Conservation (phyloP, 192 early-diverging fungal species). For the Coemansia furcata region DNA sequence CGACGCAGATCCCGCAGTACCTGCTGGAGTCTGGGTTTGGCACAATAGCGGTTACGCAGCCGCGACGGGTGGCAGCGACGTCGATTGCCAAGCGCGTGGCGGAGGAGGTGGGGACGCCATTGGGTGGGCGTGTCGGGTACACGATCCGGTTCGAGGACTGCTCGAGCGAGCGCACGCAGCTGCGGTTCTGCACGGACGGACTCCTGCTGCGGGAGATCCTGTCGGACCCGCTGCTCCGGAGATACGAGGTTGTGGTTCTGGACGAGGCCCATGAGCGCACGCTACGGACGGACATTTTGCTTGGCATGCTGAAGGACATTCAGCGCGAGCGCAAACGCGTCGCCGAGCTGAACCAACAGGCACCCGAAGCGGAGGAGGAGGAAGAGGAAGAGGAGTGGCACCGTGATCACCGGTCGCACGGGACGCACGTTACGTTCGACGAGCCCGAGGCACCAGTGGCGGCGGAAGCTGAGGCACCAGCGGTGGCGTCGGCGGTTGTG, state of each 20-base stretch:
- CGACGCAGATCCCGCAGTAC: conserved; percentile 94
- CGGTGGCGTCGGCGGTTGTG: neutral
- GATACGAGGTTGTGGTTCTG: conserved; percentile 85
- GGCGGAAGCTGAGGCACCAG: neutral
- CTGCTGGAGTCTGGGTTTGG: conserved; percentile 66
- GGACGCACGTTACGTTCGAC: conserved; percentile 31
- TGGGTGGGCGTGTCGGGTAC: conserved; percentile 85
- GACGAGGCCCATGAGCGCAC: conserved; percentile 99
- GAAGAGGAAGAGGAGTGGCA: neutral
- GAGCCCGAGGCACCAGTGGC: neutral
- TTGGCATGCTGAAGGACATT: conserved; percentile 92
- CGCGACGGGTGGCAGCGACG: conserved; percentile 81
- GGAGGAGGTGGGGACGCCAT: conserved; percentile 69
- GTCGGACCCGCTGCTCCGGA: conserved; percentile 69
- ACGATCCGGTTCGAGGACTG: conserved; percentile 94
- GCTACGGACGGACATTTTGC: conserved; percentile 92
- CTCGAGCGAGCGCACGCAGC: conserved; percentile 70
- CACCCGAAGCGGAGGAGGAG: neutral
- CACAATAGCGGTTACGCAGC: conserved; percentile 76
- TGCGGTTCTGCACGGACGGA: conserved; percentile 97
- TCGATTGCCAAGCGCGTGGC: conserved; percentile 76
- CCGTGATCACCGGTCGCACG: conserved; percentile 23
- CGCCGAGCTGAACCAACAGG: conserved; percentile 21
- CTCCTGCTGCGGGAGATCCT: conserved; percentile 91
- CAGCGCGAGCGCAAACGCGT: conserved; percentile 63